Base-by-base conservation (phyloP, 805 yeast genomes). In the Cyberlindnera mississippiensis region DNA sequence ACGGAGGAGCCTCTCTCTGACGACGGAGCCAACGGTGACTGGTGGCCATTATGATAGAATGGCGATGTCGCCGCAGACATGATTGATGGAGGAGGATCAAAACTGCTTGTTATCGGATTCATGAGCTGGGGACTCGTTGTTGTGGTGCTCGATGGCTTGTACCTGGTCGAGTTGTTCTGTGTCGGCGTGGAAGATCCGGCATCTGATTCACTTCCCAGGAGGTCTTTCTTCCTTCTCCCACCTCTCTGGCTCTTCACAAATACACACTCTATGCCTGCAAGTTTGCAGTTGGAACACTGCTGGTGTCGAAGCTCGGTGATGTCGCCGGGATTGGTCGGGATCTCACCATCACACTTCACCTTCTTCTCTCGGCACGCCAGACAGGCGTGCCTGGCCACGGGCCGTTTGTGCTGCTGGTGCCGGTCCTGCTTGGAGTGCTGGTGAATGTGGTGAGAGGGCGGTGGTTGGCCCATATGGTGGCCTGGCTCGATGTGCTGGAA, bases 281-380 rank as follows among this genome's bases (percentile, higher is more conserved):
- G 41, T 38, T 63, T 60, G 50, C 83, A 77, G 51, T 77, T 77
- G 29, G 80, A 58, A 49, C 85, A 78, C 8, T 59, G 52, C 11
- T 51, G 46, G 24, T 56, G 59, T 12, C 43, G 40, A 4, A 50
- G 49, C 41, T 57, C 64, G 40, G 52, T 51, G 37, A 34, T 54
- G 37, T 50, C 56, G 6, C 59, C 61, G 4, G 60, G 55, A 6
- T 42, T 49, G 1, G 53, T 51, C 4, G 57, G 52, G 12, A 66
- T 53, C 49, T 78, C 84, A 12, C 85, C 85, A 49, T 80, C 84
- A 59, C 86, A 80, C 50, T 78, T 80, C 48, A 80, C 69, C 51
- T 80, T 80, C 62, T 76, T 78, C 50, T 76, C 82, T 31, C 86
- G 73, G 45, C 86, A 80, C 4, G 78, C 68, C 6, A 80, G 62